A percentile compares a stretch with the other conserved stretches of the same genome.
Evolutionary conservation across 2,329 filamentous ascomycete genomes (phyloP).

Genomic region (Hirsutella minnesotensis): DNA sequence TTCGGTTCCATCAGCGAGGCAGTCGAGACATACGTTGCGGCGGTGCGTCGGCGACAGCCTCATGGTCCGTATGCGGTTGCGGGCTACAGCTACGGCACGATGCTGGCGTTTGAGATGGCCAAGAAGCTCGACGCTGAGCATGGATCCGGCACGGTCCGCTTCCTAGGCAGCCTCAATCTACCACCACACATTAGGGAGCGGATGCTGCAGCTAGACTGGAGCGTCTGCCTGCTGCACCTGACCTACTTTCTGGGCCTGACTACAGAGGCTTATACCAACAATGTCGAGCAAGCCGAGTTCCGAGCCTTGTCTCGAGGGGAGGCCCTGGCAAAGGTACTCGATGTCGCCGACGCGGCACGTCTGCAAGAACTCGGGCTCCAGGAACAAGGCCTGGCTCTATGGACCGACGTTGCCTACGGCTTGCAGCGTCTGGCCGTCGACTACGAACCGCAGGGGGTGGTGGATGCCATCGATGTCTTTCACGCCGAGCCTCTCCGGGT

Average conservation of each 20-base stretch:
- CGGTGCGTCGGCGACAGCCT: conserved; percentile 25
- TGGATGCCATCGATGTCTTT: conserved; percentile 2
- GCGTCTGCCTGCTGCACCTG: conserved; percentile 25
- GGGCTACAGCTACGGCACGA: conserved; percentile 38
- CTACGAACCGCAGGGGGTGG: conserved; percentile 20
- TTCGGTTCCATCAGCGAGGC: conserved; percentile 16
- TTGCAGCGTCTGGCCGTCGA: conserved; percentile 21
- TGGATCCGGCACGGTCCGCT: conserved; percentile 21
- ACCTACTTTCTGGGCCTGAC: conserved; percentile 27
- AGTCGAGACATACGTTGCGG: neutral
- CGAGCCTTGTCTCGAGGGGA: neutral
- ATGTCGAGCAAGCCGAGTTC: neutral
- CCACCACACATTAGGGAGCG: conserved; percentile 27
- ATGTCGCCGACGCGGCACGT: conserved; percentile 8
- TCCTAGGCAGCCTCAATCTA: conserved; percentile 33
- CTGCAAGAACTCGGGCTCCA: conserved; percentile 19
- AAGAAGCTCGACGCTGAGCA: conserved; percentile 29
- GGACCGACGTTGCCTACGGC: conserved; percentile 22
- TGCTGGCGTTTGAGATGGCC: conserved; percentile 36
- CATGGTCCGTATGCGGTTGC: conserved; percentile 29
- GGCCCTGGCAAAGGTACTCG: conserved; percentile 12
- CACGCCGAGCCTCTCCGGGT: conserved; percentile 1
- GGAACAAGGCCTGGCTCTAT: conserved; percentile 14
- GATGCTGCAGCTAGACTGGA: conserved; percentile 27
- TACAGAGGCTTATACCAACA: conserved; percentile 14